Evolutionary conservation across 306 rosid genomes (phyloP), one percentile per base, ranked within the genome.

Genomic region (Vigna trinervia): DNA sequence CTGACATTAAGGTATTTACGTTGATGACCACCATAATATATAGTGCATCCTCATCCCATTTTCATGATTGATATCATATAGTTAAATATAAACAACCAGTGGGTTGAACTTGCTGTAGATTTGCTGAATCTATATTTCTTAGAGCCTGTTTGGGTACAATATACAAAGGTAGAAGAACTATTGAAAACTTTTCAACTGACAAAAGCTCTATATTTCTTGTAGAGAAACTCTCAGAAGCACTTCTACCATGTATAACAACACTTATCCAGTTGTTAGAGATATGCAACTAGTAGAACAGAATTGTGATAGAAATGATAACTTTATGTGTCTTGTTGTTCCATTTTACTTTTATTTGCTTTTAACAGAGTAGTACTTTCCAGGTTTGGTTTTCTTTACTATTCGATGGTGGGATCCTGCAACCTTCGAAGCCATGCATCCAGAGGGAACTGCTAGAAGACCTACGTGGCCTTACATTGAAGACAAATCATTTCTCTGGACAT

Each of bases 321-420:
- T 74, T 56, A 74, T 52, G 76, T 70, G 79, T 73, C 67, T 10
- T 69, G 17, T 5, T 36, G 46, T 41, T 80, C 65, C 47, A 41
- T 6, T 61, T 46, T 39, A 32, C 54, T 36, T 30, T 32, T 62
- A 12, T 78, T 32, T 45, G 15, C 32, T 17, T 58, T 4, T 30
- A 64, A 74, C 63, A 9, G 20, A 13, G 51, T 47, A 17, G n/a
- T n/a, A 8, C 50, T 80, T 76, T 82, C 50, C 88, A 93, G 97
- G 97, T 76, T 66, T 93, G 72, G 97, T 93, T 79, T 93, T 93
- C 87, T 93, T 93, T 78, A 93, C 97, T 57, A 86, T 93, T 69
- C 85, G 97, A 41, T 93, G 97, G 97, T 93, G 97, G 97, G 87
- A 93, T 74, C 91, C 93, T 32, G 79, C 83, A 15, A 81, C 92